Evolutionary conservation across 2,329 filamentous ascomycete species (phyloP).

Genomic region (Epichloe amarillans): DNA sequence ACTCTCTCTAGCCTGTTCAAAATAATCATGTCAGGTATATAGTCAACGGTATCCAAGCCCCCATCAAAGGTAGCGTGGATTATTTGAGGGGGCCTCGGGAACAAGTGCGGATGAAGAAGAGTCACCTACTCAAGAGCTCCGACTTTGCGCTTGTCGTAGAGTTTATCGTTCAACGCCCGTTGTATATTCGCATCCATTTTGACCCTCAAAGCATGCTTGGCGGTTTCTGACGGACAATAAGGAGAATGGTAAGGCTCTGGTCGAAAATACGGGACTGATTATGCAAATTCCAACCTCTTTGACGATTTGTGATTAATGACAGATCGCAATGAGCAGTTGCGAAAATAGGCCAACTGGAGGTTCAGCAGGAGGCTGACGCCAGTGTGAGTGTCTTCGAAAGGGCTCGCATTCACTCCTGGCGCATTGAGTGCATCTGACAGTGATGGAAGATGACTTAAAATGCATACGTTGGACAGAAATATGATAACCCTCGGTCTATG

Average conservation of each 20-base stretch:
- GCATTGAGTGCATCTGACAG: background rate
- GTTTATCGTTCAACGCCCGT: slow-evolving; percentile 88
- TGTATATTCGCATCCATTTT: slow-evolving; percentile 80
- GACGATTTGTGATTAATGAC: background rate
- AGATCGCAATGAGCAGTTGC: background rate
- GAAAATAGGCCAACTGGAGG: background rate
- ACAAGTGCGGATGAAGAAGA: background rate
- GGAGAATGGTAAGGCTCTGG: background rate
- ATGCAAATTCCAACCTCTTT: background rate
- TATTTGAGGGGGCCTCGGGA: slow-evolving; percentile 1
- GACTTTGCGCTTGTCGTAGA: slow-evolving; percentile 95
- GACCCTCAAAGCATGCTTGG: slow-evolving; percentile 2
- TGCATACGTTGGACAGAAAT: too few relatives aligned
- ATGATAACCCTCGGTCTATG: too few relatives aligned
- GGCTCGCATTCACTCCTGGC: background rate
- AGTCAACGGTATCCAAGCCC: background rate
- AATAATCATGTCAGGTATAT: slow-evolving; percentile 7
- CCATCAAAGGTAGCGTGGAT: background rate
- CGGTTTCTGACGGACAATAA: background rate
- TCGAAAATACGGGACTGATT: background rate
- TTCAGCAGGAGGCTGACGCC: background rate
- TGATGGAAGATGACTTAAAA: too few relatives aligned
- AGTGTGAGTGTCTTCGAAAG: background rate
- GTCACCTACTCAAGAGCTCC: slow-evolving; percentile 79
- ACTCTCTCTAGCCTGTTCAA: slow-evolving; percentile 65